Base-by-base conservation (phyloP, 73 alveolate genomes). In the Stentor roeselii region DNA sequence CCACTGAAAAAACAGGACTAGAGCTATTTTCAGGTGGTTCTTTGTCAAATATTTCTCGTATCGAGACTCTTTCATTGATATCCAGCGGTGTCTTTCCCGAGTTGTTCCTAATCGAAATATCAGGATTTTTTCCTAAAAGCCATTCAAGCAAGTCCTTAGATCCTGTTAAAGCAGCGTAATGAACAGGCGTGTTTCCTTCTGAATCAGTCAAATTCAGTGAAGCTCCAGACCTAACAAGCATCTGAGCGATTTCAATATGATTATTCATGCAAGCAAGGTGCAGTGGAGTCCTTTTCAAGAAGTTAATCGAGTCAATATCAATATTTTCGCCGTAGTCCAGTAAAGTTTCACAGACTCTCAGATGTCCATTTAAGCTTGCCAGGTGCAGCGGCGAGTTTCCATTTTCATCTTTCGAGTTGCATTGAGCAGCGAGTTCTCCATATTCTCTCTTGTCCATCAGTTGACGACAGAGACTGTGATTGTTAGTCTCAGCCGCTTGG, bases 1-100 rank as follows among this genome's bases (percentile, higher is more conserved):
- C 21, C 21, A 50, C 6, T 6, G 67, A 11, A 50, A 50, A 50
- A 11, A 50, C 6, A 11, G 67, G 67, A 50, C 67, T 50, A n/a
- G n/a, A n/a, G 67, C 67, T 50, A n/a, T n/a, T n/a, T 50, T 21
- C 67, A 50, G 67, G 21, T 50, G 67, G 67, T 50, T 50, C 67
- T 50, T 50, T 50, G 6, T 50, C 21, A 50, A 50, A 50, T 11
- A 50, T 50, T 50, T 50, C 67, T 50, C 21, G 67, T 6, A 50
- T 21, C 6, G 30, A 11, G 6, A 11, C 67, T 50, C 67, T 6
- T 11, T 6, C 21, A 21, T 50, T 50, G 67, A 50, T 50, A 11
- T 50, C 67, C 67, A 50, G 6, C 21, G 67, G 30, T 6, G 67
- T 50, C 21, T 50, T 50, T 50, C 67, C 67, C 21, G 6, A 6